Percentiles rank a stretch among this genome's conserved stretches.
Evolutionary conservation across 306 rosid species (phyloP).

Genomic region (Rosa multiflora): DNA sequence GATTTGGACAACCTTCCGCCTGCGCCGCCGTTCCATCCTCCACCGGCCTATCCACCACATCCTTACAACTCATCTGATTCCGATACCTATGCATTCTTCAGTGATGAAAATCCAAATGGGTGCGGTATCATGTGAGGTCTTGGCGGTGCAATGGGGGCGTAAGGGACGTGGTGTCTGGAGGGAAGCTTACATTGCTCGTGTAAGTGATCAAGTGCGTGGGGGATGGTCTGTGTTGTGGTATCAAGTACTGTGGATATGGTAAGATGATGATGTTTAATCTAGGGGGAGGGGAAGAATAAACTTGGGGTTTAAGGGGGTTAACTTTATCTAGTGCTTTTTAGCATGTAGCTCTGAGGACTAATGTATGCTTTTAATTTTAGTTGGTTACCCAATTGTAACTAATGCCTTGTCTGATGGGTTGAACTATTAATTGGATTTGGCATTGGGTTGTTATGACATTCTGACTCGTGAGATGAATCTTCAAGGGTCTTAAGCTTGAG

Average conservation of each 20-base stretch:
- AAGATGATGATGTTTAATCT: constrained; percentile 1
- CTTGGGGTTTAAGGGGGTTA: background rate
- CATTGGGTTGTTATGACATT: constrained; percentile 6
- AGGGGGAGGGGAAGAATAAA: background rate
- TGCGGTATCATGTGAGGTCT: constrained; percentile 50
- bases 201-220: constrained; percentile 20
- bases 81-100: constrained; percentile 52
- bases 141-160: constrained; percentile 8
- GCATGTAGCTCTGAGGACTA: background rate
- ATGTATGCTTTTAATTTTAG: background rate
- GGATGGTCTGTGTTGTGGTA: constrained; percentile 31
- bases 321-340: constrained; percentile 25
- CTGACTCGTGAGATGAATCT: background rate
- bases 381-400: background rate
- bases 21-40: background rate
- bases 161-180: background rate
- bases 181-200: constrained; percentile 18
- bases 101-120: constrained; percentile 84
- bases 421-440: background rate
- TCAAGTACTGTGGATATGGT: constrained; percentile 24
- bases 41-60: background rate
- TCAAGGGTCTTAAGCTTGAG: background rate
- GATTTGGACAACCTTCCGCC: constrained; percentile 29
- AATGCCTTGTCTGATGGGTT: background rate
- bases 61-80: constrained; percentile 27